A percentile compares a stretch with the other conserved stretches of the same genome.
These are phyloP conservation scores for Ambrosia artemisiifolia DNA, from an alignment of 129 eudicot genomes.

Conservation along the genomic window DNA sequence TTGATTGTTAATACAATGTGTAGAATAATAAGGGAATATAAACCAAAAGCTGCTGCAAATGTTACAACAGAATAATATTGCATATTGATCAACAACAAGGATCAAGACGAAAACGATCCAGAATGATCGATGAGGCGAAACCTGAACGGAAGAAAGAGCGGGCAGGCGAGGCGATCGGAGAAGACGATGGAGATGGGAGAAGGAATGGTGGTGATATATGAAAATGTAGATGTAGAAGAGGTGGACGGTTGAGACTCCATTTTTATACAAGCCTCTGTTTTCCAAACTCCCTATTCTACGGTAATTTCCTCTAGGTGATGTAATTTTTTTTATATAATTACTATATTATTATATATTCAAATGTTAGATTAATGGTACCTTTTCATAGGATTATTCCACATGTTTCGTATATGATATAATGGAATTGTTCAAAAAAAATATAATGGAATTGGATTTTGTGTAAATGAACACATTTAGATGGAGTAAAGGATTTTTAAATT, in stretches of 20 bases:
- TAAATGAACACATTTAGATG: no score
- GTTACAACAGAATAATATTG: not conserved
- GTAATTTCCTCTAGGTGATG: no score
- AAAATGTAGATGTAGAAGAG: conserved; percentile 10
- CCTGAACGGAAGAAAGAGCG: conserved; percentile 27
- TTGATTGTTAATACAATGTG: not conserved
- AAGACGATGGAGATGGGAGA: conserved; percentile 16
- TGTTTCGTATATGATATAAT: no score
- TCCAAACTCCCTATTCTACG: not conserved
- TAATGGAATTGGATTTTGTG: no score
- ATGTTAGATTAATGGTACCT: no score
- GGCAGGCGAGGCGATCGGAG: conserved; percentile 5
- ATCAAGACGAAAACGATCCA: not conserved
- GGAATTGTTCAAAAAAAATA: no score
- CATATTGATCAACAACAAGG: not conserved
- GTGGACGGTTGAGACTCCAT: conserved; percentile 23
- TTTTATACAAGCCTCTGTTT: conserved; percentile 31
- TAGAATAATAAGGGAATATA: not conserved
- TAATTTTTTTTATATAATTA: no score
- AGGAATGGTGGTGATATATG: conserved; percentile 13
- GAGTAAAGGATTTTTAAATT: no score
- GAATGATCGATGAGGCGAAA: not conserved
- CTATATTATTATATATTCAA: no score
- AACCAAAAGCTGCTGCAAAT: not conserved
- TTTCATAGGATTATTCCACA: no score